phyloP scores from a whole-genome alignment of 192 early-diverging fungal species.

The Obelidium mucronatum region DNA sequence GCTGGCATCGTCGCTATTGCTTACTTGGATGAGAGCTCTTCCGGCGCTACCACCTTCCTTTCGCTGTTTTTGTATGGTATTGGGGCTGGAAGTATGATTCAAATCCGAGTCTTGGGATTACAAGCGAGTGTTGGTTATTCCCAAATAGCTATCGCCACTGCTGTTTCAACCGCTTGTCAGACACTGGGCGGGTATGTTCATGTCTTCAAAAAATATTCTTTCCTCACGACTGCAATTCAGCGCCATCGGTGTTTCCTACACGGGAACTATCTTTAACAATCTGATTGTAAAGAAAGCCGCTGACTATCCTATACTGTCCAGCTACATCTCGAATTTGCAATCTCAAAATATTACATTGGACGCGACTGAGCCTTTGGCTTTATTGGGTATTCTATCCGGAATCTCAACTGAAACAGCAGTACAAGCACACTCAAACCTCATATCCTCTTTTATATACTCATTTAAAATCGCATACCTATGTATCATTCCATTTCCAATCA shows the following conservation, averaged over 20 bases:
- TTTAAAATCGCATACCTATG: background rate
- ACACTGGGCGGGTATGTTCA: conserved; percentile 62
- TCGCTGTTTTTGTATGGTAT: conserved; percentile 74
- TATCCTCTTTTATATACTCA: background rate
- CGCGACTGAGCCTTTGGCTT: background rate
- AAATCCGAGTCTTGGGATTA: conserved; percentile 75
- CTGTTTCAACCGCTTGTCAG: conserved; percentile 70
- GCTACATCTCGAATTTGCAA: background rate
- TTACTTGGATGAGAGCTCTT: conserved; percentile 39
- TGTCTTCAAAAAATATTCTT: too few species aligned
- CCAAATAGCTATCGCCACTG: conserved; percentile 78
- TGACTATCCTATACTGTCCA: background rate
- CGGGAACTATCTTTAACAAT: conserved; percentile 36
- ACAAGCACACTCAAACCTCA: background rate
- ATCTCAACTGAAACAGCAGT: background rate
- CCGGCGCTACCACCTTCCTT: conserved; percentile 59
- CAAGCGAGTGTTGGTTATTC: conserved; percentile 71
- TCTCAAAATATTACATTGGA: background rate
- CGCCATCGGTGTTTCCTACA: conserved; percentile 25
- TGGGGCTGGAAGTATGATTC: conserved; percentile 78
- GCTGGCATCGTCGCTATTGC: background rate
- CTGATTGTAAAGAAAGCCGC: conserved; percentile 46
- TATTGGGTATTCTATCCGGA: conserved; percentile 1
- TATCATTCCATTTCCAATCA: background rate
- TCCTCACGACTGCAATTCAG: too few species aligned